Base-by-base conservation (phyloP, 78 protist genomes). In the Neovahlkampfia damariscottae region DNA sequence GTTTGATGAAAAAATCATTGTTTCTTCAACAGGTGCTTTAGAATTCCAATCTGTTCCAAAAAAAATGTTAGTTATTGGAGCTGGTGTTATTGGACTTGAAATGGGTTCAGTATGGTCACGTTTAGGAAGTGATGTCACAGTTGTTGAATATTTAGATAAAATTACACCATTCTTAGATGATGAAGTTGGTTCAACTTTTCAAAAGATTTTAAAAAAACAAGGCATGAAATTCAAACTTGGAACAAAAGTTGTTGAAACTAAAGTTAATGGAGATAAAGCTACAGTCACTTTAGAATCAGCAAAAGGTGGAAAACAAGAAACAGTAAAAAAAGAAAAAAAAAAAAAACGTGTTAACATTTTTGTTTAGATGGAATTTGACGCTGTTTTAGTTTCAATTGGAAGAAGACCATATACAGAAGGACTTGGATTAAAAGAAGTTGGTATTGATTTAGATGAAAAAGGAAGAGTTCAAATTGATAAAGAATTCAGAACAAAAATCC, bases 21-120 rank as follows among this genome's bases (percentile, higher is more conserved):
- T 94, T 37, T 78, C 96, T 0, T 92, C 97, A 8, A 96, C 98
- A 5, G 99, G 99, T n/a, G 97, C 97, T 0, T 89, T 96, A 2
- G 8, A 84, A 4, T 71, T 98, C 34, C 29, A 40, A 40, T 19
- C 70, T 73, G 90, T 96, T n/a, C 99, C 99, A 62, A 77, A 95
- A 88, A 62, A 79, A 31, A 8, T 97, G 79, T 74, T 93, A 10
- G 92, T 96, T n/a, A 83, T 96, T 30, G 98, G 99, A 8, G 99
- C 92, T 8, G 99, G 99, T 29, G 99, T 98, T 30, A 98, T 98
- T 73, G 99, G 99, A 70, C 88, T 97, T 6, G 99, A 97, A 82
- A 0, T 74, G 80, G 98, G 98, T 36, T 86, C 96, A 5, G 99
- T 97, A 5, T 97, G 98, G 98, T 32, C 84, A 32, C 91, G 99